Conservation (phyloP, 768 basidiomycete genomes). For the Xerocomus potaroensis region DNA sequence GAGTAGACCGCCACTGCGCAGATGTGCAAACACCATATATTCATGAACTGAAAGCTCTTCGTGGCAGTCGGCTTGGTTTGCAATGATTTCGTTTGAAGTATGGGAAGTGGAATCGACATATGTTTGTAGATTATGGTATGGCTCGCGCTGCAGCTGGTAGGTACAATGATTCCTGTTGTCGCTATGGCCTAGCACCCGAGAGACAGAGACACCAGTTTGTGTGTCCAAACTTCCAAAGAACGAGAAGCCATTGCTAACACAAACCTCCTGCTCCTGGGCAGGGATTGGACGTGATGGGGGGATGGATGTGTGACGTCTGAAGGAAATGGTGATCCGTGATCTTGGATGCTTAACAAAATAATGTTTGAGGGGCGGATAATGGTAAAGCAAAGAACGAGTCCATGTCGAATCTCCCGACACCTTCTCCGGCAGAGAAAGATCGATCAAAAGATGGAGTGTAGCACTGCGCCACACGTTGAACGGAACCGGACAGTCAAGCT, state of each 20-base stretch:
- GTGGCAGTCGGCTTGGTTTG: constrained; percentile 39
- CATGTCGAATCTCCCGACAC: too few relatives aligned
- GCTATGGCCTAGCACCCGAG: constrained; percentile 6
- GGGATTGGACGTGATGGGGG: constrained; percentile 22
- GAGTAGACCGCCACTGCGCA: constrained; percentile 41
- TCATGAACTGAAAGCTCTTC: constrained; percentile 41
- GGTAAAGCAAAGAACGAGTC: not conserved
- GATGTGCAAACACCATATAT: constrained; percentile 38
- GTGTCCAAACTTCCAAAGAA: constrained; percentile 32
- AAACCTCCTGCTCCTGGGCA: constrained; percentile 6
- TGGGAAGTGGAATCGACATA: constrained; percentile 36
- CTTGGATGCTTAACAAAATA: constrained; percentile 3
- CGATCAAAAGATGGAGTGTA: constrained; percentile 29
- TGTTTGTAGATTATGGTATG: constrained; percentile 35
- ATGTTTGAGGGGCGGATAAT: not conserved
- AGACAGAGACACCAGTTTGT: constrained; percentile 7
- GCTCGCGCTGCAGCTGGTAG: constrained; percentile 26
- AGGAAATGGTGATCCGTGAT: constrained; percentile 17
- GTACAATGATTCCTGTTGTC: constrained; percentile 28
- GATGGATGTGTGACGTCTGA: constrained; percentile 21
- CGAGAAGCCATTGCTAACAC: constrained; percentile 32
- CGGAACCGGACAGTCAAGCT: constrained; percentile 33
- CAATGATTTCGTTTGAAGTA: constrained; percentile 40
- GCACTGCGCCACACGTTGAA: constrained; percentile 37
- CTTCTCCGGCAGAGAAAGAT: constrained; percentile 31